Evolutionary conservation across 257 asterid species (phyloP).

Genomic region (Rubia yunnanensis): DNA sequence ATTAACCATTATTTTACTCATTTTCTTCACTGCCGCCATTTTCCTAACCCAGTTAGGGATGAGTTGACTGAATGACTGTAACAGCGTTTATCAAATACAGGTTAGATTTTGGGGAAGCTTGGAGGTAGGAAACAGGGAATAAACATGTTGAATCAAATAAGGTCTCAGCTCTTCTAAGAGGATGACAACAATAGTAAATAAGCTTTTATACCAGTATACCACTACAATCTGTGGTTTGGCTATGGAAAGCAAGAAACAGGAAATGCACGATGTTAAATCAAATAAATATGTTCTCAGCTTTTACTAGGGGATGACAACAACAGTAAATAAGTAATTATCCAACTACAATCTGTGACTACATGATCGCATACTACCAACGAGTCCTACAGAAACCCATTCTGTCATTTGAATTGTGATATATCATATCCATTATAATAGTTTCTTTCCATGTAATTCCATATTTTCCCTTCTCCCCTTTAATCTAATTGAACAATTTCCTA

Average conservation of each 20-base stretch:
- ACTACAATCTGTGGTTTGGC: neutral
- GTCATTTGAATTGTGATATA: neutral
- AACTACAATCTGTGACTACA: neutral
- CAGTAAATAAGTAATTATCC: neutral
- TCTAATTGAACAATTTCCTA: too few species aligned
- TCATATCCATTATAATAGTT: too few species aligned
- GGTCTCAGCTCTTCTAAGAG: neutral
- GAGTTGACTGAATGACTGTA: slow-evolving; percentile 65
- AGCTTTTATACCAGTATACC: neutral
- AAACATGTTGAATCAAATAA: neutral
- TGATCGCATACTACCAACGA: neutral
- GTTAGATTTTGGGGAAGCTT: slow-evolving; percentile 3
- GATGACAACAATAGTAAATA: neutral
- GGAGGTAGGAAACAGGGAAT: neutral
- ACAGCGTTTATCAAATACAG: slow-evolving; percentile 10
- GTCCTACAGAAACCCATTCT: neutral
- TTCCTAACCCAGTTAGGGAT: slow-evolving; percentile 78
- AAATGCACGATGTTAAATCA: neutral
- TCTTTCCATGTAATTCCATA: too few species aligned
- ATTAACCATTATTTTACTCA: slow-evolving; percentile 66
- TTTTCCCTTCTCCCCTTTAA: too few species aligned
- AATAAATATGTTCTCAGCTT: neutral
- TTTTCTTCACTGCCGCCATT: slow-evolving; percentile 40
- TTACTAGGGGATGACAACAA: neutral
- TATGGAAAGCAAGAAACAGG: neutral